These are phyloP conservation scores for Cadophora malorum DNA, from an alignment of 2,329 filamentous ascomycete genomes.

Conservation along the genomic window DNA sequence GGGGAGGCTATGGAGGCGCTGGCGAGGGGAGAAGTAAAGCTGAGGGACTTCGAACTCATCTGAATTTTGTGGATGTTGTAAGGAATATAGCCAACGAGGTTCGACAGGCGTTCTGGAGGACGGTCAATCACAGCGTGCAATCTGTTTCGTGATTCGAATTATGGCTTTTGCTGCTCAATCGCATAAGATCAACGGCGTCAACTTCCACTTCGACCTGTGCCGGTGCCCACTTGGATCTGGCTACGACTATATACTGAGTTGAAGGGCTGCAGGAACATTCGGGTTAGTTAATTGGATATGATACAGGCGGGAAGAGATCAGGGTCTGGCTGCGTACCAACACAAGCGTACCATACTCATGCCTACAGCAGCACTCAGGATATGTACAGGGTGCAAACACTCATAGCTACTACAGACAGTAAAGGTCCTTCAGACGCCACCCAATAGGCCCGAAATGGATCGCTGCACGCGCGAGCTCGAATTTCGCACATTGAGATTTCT, in stretches of 20 bases:
- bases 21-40: neutral
- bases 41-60: slow-evolving; percentile 5
- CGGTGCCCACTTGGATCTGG: too few relatives aligned
- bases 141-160: neutral
- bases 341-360: neutral
- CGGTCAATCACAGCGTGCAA: neutral
- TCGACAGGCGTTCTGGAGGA: neutral
- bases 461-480: too few relatives aligned
- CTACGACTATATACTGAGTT: too few relatives aligned
- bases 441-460: neutral
- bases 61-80: neutral
- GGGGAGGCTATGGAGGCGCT: slow-evolving; percentile 20
- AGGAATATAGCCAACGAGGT: neutral
- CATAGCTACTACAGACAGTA: neutral
- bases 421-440: neutral
- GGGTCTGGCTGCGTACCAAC: too few relatives aligned
- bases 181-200: neutral
- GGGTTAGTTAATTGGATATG: too few relatives aligned
- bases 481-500: neutral
- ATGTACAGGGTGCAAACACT: neutral
- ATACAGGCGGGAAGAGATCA: too few relatives aligned
- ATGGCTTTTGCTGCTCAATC: neutral
- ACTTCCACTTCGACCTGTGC: too few relatives aligned
- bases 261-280: too few relatives aligned
- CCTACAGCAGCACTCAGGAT: neutral